phyloP scores from a whole-genome alignment of 331 rosid genomes.

The Erythrophleum ivorense region DNA sequence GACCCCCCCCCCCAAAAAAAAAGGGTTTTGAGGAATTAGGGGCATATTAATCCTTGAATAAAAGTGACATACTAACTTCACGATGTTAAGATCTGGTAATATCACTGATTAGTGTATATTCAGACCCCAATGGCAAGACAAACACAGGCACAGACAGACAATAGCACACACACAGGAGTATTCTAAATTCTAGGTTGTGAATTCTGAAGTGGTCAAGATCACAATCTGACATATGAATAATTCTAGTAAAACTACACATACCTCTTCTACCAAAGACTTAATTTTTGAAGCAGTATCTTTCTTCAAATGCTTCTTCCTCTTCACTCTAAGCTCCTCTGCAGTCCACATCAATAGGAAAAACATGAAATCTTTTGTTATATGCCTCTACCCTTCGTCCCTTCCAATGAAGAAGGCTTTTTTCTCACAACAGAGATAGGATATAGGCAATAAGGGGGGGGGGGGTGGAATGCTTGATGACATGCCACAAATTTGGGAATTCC shows the following conservation, averaged over 20 bases:
- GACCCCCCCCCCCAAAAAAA: neutral
- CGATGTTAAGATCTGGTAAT: slow-evolving; percentile 20
- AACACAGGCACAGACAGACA: slow-evolving; percentile 20
- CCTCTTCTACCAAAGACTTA: slow-evolving; percentile 96
- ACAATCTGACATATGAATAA: slow-evolving; percentile 29
- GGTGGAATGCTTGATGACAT: neutral
- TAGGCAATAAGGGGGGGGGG: too few species aligned
- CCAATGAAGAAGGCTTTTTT: slow-evolving; percentile 10
- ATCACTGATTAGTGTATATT: slow-evolving; percentile 20
- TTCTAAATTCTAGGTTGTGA: slow-evolving; percentile 28
- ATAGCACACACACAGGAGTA: neutral
- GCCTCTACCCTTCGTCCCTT: slow-evolving; percentile 7
- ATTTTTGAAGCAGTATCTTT: slow-evolving; percentile 96
- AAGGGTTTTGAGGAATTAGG: slow-evolving; percentile 27
- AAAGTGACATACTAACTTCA: slow-evolving; percentile 13
- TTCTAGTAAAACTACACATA: slow-evolving; percentile 40
- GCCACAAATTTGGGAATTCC: slow-evolving; percentile 23
- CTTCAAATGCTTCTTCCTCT: slow-evolving; percentile 93
- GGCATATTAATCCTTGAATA: slow-evolving; percentile 12
- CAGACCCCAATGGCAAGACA: slow-evolving; percentile 34
- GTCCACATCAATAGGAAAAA: slow-evolving; percentile 39
- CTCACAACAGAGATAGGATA: neutral
- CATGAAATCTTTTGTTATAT: slow-evolving; percentile 39
- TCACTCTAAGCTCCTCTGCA: slow-evolving; percentile 94
- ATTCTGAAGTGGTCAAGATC: slow-evolving; percentile 25